Conservation (phyloP, 139 green algal genomes). For the Ostreobium quekettii region DNA sequence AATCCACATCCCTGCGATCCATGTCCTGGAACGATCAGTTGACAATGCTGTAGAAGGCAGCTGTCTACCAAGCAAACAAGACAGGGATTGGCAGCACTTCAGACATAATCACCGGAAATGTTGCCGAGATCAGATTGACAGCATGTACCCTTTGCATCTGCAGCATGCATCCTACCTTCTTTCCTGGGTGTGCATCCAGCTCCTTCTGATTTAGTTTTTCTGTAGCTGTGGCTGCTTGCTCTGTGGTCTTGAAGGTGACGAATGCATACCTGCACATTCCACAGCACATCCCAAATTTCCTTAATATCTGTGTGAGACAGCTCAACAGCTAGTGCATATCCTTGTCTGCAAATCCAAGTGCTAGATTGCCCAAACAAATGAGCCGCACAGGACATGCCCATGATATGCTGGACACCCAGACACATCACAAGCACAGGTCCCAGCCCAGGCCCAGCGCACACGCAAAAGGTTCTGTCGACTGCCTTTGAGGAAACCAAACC, state of each 20-base stretch:
- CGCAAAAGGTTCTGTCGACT: too few species aligned
- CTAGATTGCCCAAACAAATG: background rate
- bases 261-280: slow-evolving; percentile 56
- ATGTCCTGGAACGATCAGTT: background rate
- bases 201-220: slow-evolving; percentile 40
- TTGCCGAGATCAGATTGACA: background rate
- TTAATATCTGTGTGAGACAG: background rate
- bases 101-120: background rate
- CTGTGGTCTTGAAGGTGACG: slow-evolving; percentile 54
- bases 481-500: too few species aligned
- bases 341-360: too few species aligned
- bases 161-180: slow-evolving; percentile 34
- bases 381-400: background rate
- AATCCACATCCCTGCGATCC: background rate
- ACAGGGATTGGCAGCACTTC: background rate
- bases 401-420: background rate
- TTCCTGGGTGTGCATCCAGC: slow-evolving; percentile 48
- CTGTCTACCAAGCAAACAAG: background rate
- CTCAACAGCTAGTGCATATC: too few species aligned
- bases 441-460: too few species aligned
- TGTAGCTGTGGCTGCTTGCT: slow-evolving; percentile 43
- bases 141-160: background rate
- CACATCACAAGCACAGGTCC: background rate
- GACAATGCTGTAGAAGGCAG: background rate
- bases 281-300: background rate